Evolutionary conservation across 257 asterid species (phyloP).

Genomic region (Solanum phureja): DNA sequence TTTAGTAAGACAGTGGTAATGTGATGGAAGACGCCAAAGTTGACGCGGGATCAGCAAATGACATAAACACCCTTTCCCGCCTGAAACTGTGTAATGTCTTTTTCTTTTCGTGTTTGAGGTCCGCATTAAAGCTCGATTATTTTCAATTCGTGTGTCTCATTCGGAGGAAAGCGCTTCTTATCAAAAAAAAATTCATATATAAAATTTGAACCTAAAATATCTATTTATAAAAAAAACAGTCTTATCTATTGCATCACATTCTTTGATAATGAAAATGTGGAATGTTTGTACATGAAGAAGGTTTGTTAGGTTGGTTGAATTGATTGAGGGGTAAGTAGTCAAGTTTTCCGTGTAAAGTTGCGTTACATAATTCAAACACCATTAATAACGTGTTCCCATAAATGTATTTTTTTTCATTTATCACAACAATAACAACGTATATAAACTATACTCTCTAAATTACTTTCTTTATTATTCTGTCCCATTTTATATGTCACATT

Average conservation of each 20-base stretch:
- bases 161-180: accelerated
- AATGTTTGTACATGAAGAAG: not conserved
- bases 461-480: too few species aligned
- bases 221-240: accelerated
- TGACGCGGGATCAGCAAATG: conserved; percentile 47
- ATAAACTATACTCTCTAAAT: not conserved
- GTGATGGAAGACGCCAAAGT: conserved; percentile 25
- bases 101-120: too few species aligned
- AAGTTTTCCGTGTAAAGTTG: not conserved
- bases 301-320: not conserved
- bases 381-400: not conserved
- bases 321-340: not conserved
- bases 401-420: not conserved
- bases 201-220: too few species aligned
- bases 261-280: not conserved
- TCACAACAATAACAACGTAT: not conserved
- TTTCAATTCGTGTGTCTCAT: too few species aligned
- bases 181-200: too few species aligned
- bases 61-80: conserved; percentile 13
- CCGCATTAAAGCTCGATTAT: too few species aligned
- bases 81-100: not conserved
- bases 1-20: conserved; percentile 7
- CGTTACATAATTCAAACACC: not conserved
- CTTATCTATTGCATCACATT: too few species aligned
- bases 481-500: too few species aligned